Conservation (phyloP, 2,329 filamentous ascomycete genomes). For the Talaromyces verruculosus region DNA sequence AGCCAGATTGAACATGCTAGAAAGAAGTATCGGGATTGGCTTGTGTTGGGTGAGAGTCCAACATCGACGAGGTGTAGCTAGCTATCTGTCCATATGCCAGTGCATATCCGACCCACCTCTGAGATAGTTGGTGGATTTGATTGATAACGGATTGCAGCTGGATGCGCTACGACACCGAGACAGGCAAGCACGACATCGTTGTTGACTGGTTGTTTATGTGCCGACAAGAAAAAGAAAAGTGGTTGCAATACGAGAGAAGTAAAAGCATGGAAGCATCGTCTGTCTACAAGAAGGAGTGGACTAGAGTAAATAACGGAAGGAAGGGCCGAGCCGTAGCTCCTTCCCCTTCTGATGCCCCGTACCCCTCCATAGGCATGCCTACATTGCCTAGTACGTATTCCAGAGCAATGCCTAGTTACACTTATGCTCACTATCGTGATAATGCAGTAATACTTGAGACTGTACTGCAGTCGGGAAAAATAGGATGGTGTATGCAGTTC, state of each 20-base stretch:
- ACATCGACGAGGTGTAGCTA: slow-evolving; percentile 5
- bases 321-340: slow-evolving; percentile 3
- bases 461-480: neutral
- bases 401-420: neutral
- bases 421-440: neutral
- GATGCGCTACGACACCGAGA: neutral
- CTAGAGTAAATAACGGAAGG: neutral
- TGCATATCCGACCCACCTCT: slow-evolving; percentile 15
- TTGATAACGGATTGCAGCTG: slow-evolving; percentile 7
- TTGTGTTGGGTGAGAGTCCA: neutral
- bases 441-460: neutral
- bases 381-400: neutral
- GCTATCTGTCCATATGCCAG: slow-evolving; percentile 6
- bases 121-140: neutral
- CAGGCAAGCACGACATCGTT: neutral
- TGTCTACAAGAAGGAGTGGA: neutral
- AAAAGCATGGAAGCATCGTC: neutral
- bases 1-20: slow-evolving; percentile 3
- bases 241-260: neutral
- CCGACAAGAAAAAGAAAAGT: neutral
- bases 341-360: neutral
- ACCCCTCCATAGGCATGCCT: neutral
- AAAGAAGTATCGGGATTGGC: slow-evolving; percentile 14
- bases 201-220: neutral
- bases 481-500: neutral